Evolutionary conservation across 805 yeast species (phyloP), one percentile per base, ranked within the genome.

Genomic region (Starmera pachycereana): DNA sequence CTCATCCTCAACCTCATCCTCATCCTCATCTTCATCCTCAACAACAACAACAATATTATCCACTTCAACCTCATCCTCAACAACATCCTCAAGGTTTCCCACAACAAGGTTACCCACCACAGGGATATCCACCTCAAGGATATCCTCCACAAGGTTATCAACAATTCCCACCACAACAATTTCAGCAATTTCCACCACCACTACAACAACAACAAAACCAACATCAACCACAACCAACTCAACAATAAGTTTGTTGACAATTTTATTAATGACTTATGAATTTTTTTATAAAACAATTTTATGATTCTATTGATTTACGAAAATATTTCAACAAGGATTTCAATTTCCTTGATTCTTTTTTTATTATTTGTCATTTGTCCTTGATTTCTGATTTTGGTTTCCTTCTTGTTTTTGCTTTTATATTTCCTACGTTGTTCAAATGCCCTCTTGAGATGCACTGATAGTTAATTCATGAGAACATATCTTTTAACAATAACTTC

Each of bases 41-140:
- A 19, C 44, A 44, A 11, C 58, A 48, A 37, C 52, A 44, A 37
- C 55, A 44, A 37, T 49, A 48, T 32, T 49, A 46, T 35, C 46
- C 36, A 36, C 43, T 30, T 12, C 51, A 48, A 30, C 45, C 50
- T 13, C 46, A 39, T 32, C 55, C 48, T 28, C 58, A 44, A 41
- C 50, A 50, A 27, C 56, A 44, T 31, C 43, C 42, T 13, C 49
- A 45, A 29, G 38, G 16, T 19, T 29, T 28, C 8, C 52, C 48
- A 32, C 50, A 46, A 37, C 49, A 44, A 29, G 42, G 40, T 10
- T 43, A 28, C 25, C 34, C 35, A 8, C 49, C 46, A 22, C 50
- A 49, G 31, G 44, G 46, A 3, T 47, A 36, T 37, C 50, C 50
- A n/a, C 46, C 44, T 14, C 47, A 47, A 19, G 52, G 49, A 3